A percentile compares a stretch with the other conserved stretches of the same genome.
Evolutionary conservation across 78 protist species (phyloP).

Genomic region (slime mould (Dictyostelium discoideum)): dicty_2.7 NC_007090.3:4930001-4930500

Average conservation of each 20-base stretch:
- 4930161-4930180: not conserved
- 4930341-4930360: slow-evolving; percentile 86
- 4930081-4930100: slow-evolving; percentile 97
- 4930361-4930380: slow-evolving; percentile 78
- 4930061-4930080: slow-evolving; percentile 89
- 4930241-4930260: not conserved
- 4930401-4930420: slow-evolving; percentile 92
- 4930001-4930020: slow-evolving; percentile 84
- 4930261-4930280: slow-evolving; percentile 51
- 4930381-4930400: slow-evolving; percentile 91
- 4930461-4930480: slow-evolving; percentile 86
- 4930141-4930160: slow-evolving; percentile 89
- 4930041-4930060: slow-evolving; percentile 95
- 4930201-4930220: not conserved
- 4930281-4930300: slow-evolving; percentile 94
- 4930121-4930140: slow-evolving; percentile 89
- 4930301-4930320: slow-evolving; percentile 89
- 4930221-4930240: not conserved
- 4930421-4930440: slow-evolving; percentile 91
- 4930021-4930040: slow-evolving; percentile 73
- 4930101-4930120: slow-evolving; percentile 95
- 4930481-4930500: slow-evolving; percentile 77
- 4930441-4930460: slow-evolving; percentile 12
- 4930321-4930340: slow-evolving; percentile 85
- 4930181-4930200: not conserved